phyloP scores from a whole-genome alignment of 805 yeast species.

The Lachancea thermotolerans region DNA sequence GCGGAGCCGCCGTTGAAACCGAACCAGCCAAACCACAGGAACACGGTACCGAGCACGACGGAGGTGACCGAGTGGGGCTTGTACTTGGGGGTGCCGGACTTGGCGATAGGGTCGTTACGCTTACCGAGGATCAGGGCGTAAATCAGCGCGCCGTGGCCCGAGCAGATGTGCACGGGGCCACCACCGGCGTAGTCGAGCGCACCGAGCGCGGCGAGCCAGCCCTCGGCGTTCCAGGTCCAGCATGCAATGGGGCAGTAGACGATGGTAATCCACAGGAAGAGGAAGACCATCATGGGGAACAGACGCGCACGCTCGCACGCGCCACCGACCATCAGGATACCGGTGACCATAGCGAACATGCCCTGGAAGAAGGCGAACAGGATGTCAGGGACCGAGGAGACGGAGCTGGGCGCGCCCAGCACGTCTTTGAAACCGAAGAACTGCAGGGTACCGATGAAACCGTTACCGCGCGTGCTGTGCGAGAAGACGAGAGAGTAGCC shows the following conservation, averaged over 20 bases:
- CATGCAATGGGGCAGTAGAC: conserved; percentile 95
- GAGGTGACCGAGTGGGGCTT: conserved; percentile 90
- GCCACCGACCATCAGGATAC: conserved; percentile 93
- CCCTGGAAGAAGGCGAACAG: conserved; percentile 90
- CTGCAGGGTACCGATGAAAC: conserved; percentile 72
- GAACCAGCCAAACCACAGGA: conserved; percentile 98
- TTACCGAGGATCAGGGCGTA: conserved; percentile 89
- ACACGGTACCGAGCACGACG: conserved; percentile 86
- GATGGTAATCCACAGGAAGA: conserved; percentile 89
- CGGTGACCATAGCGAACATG: conserved; percentile 93
- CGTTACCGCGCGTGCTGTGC: conserved; percentile 51
- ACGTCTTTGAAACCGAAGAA: conserved; percentile 77
- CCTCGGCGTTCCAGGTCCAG: conserved; percentile 95
- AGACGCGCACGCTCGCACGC: conserved; percentile 96
- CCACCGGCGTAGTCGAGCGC: conserved; percentile 97
- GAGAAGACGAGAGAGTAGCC: conserved; percentile 89
- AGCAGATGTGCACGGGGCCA: conserved; percentile 93
- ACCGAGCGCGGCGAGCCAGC: conserved; percentile 83
- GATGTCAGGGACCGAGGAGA: conserved; percentile 74
- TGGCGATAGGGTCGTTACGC: conserved; percentile 70
- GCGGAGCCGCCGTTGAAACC: conserved; percentile 99
- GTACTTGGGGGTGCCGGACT: conserved; percentile 72
- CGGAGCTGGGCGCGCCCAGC: conserved; percentile 71
- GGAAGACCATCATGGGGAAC: conserved; percentile 92
- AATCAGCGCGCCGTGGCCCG: conserved; percentile 92